Percentiles rank a stretch among this genome's conserved stretches.
Evolutionary conservation across 139 green algal species (phyloP).

Genomic region (Astrephomene gubernaculifera): DNA sequence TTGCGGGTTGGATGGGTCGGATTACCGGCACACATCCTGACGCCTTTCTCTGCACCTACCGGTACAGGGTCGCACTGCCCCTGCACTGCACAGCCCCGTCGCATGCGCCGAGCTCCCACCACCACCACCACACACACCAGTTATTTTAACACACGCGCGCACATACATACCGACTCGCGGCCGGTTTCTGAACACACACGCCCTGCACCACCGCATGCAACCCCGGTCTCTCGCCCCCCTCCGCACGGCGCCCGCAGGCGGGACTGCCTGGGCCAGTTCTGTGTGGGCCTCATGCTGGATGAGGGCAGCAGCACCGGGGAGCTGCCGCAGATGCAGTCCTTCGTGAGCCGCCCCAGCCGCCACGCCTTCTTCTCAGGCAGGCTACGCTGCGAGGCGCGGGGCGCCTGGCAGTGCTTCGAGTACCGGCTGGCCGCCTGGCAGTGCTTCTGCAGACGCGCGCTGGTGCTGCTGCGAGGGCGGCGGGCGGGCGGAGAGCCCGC

Average conservation of each 20-base stretch:
- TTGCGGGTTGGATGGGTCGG: neutral
- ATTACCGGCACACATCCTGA: no score
- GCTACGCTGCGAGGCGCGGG: neutral
- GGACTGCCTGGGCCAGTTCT: neutral
- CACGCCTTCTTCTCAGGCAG: neutral
- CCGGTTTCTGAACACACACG: neutral
- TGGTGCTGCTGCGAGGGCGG: conserved; percentile 55
- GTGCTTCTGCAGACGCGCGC: conserved; percentile 37
- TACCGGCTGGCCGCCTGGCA: conserved; percentile 38
- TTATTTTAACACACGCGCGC: no score
- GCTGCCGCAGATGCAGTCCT: neutral
- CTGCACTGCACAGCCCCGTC: no score
- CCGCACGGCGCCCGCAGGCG: neutral
- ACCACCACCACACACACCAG: no score
- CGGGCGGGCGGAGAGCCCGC: neutral
- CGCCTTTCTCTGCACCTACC: no score
- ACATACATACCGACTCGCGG: no score
- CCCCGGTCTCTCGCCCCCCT: no score
- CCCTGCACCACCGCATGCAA: no score
- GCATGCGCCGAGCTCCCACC: no score
- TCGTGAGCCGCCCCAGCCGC: conserved; percentile 5
- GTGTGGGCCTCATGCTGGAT: conserved; percentile 29
- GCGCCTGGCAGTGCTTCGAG: conserved; percentile 22
- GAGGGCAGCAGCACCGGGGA: neutral
- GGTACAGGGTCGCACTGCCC: no score